A percentile compares a stretch with the other conserved stretches of the same genome.
Conservation (phyloP, 805 yeast species). For the Ogataea pini region DNA sequence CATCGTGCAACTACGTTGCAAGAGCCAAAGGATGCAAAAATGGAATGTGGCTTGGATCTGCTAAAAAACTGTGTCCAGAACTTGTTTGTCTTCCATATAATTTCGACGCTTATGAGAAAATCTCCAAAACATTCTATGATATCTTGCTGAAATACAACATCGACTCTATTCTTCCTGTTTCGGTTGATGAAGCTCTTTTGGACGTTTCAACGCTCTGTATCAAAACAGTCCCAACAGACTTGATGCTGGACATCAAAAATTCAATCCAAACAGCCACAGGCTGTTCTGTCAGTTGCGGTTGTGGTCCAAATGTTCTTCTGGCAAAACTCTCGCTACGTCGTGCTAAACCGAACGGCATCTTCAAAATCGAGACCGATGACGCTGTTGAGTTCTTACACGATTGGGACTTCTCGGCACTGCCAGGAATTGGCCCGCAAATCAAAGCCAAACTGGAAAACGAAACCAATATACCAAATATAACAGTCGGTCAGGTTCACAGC, state of each 20-base stretch:
- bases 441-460: conserved; percentile 45
- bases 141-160: conserved; percentile 48
- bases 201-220: conserved; percentile 47
- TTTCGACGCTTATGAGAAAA: conserved; percentile 67
- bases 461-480: conserved; percentile 28
- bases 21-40: conserved; percentile 74
- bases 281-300: conserved; percentile 80
- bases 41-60: conserved; percentile 87
- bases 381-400: conserved; percentile 37
- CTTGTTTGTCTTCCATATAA: conserved; percentile 67
- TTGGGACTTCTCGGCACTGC: conserved; percentile 46
- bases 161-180: conserved; percentile 71
- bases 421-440: conserved; percentile 63
- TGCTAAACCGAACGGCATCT: conserved; percentile 81
- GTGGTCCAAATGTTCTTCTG: conserved; percentile 68
- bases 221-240: conserved; percentile 21
- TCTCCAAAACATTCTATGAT: conserved; percentile 66
- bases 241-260: conserved; percentile 40
- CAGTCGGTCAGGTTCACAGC: conserved; percentile 41
- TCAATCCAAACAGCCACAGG: conserved; percentile 46
- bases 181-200: conserved; percentile 88
- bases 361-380: conserved; percentile 36
- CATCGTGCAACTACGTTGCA: conserved; percentile 91
- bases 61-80: conserved; percentile 60
- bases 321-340: conserved; percentile 72